A percentile compares a stretch with the other conserved stretches of the same genome.
Evolutionary conservation across 2,329 filamentous ascomycete species (phyloP).

Genomic region (Phyllachora maydis): DNA sequence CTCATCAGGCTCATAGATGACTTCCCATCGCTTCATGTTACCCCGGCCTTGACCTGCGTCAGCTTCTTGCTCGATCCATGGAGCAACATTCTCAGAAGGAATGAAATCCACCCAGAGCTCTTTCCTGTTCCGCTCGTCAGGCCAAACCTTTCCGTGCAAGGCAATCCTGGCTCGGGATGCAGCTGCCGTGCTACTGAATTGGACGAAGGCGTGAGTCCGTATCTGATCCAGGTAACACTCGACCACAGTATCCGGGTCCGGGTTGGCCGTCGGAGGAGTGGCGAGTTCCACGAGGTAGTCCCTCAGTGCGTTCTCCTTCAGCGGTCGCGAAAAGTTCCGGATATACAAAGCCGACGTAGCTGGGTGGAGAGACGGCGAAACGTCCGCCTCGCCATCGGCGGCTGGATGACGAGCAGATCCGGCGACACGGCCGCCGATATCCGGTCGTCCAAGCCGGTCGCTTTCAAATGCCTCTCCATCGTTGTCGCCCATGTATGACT

Average conservation of each 20-base stretch:
- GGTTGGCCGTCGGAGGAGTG: constrained; percentile 26
- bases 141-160: constrained; percentile 68
- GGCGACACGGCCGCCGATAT: no score
- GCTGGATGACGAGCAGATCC: no score
- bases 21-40: constrained; percentile 39
- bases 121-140: constrained; percentile 68
- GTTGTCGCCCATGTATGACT: no score
- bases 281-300: constrained; percentile 52
- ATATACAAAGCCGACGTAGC: constrained; percentile 72
- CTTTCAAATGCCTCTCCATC: no score
- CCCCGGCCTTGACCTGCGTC: constrained; percentile 17
- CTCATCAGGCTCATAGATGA: constrained; percentile 41
- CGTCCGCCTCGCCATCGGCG: constrained; percentile 8
- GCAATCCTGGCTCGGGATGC: constrained; percentile 58
- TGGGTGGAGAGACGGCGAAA: constrained; percentile 42
- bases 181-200: constrained; percentile 46
- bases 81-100: constrained; percentile 48
- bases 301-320: constrained; percentile 47
- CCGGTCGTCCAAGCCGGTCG: no score
- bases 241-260: constrained; percentile 33
- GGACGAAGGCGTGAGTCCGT: constrained; percentile 69
- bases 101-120: constrained; percentile 79
- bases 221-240: constrained; percentile 68
- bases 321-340: constrained; percentile 70
- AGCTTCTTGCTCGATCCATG: constrained; percentile 54